These are phyloP conservation scores for Centaurea solstitialis DNA, from an alignment of 129 eudicot genomes.

Conservation along the genomic window DNA sequence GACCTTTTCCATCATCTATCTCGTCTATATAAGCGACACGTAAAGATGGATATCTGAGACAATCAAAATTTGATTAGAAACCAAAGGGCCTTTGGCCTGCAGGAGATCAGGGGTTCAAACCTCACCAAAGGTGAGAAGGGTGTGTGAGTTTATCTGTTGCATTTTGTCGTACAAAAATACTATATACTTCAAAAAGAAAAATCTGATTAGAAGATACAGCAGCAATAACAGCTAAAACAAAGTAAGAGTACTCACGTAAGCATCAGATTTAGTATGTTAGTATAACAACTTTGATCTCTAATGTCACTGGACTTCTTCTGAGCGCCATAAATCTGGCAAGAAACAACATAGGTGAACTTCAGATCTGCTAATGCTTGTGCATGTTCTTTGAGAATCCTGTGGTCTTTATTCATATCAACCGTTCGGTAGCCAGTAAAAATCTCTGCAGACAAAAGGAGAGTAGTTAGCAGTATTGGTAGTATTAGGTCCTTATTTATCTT, in stretches of 20 bases:
- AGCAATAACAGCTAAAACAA: background rate
- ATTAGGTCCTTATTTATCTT: background rate
- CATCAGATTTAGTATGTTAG: constrained; percentile 88
- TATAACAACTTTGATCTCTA: constrained; percentile 72
- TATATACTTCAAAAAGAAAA: background rate
- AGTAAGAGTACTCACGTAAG: constrained; percentile 47
- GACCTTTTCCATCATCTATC: constrained; percentile 70
- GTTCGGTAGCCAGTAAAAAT: constrained; percentile 83
- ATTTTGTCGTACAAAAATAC: background rate
- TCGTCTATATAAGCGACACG: constrained; percentile 97
- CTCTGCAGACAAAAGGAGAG: constrained; percentile 49
- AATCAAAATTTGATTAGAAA: background rate
- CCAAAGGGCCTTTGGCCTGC: background rate
- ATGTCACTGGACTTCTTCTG: constrained; percentile 83
- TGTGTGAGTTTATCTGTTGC: background rate
- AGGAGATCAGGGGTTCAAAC: background rate
- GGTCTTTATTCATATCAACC: constrained; percentile 48
- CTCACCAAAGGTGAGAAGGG: background rate
- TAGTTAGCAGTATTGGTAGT: constrained; percentile 5
- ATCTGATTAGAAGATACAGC: background rate
- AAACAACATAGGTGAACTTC: constrained; percentile 96
- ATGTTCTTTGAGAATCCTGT: constrained; percentile 54
- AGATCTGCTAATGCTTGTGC: constrained; percentile 89
- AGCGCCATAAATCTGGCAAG: constrained; percentile 94
- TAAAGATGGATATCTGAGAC: constrained; percentile 84